phyloP scores from a whole-genome alignment of 2,329 filamentous ascomycete species.

The Pseudogymnoascus sp. region DNA sequence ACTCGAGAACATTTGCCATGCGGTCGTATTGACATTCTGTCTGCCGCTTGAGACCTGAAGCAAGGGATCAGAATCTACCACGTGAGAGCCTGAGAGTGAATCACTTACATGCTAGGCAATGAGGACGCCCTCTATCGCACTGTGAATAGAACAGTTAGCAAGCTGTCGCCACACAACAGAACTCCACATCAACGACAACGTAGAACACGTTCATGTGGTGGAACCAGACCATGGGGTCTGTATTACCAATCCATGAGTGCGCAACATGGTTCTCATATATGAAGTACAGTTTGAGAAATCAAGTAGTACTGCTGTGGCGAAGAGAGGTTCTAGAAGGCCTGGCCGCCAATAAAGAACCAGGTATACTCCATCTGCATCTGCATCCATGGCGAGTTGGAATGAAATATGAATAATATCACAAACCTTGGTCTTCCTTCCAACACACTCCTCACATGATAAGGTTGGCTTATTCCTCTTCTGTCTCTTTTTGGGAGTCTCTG shows the following conservation, averaged over 20 bases:
- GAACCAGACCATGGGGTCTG: background rate
- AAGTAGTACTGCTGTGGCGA: background rate
- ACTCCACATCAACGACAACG: background rate
- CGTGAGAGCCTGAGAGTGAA: constrained; percentile 11
- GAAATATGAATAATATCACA: constrained; percentile 20
- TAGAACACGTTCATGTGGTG: background rate
- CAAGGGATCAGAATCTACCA: constrained; percentile 12
- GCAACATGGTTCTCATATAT: background rate
- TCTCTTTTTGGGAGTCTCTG: constrained; percentile 45
- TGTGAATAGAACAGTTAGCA: constrained; percentile 29
- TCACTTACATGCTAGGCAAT: constrained; percentile 56
- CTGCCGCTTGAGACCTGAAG: constrained; percentile 64
- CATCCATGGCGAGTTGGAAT: background rate
- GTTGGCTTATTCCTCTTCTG: constrained; percentile 82
- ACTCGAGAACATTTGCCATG: constrained; percentile 71
- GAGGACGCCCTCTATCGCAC: constrained; percentile 68
- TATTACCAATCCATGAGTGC: background rate
- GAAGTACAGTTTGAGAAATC: background rate
- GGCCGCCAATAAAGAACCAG: background rate
- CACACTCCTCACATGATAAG: constrained; percentile 69
- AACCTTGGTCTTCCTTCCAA: constrained; percentile 76
- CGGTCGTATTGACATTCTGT: constrained; percentile 68
- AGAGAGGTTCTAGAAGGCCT: background rate
- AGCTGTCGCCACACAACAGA: background rate
- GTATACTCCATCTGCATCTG: background rate